Evolutionary conservation across 2,329 filamentous ascomycete species (phyloP).

Genomic region (Verticillium nonalfalfae): DNA sequence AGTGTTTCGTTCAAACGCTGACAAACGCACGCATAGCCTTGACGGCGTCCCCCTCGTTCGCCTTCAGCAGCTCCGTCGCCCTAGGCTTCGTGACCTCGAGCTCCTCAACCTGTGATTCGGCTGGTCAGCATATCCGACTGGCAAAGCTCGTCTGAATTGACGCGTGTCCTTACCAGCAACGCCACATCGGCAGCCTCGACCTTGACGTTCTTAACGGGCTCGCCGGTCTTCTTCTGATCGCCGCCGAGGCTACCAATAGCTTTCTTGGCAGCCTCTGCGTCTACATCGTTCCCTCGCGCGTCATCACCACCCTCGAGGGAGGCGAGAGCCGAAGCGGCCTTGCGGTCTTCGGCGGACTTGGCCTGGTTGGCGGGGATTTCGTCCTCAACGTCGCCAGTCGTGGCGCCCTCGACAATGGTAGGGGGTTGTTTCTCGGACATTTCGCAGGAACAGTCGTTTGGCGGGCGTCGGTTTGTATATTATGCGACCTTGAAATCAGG

Average conservation of each 20-base stretch:
- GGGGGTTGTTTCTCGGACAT: slow-evolving; percentile 60
- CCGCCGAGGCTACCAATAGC: slow-evolving; percentile 59
- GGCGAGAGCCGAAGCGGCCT: slow-evolving; percentile 67
- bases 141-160: background rate
- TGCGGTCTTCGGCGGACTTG: slow-evolving; percentile 70
- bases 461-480: background rate
- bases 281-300: slow-evolving; percentile 45
- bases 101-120: slow-evolving; percentile 50
- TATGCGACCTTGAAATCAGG: background rate
- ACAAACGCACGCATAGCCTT: slow-evolving; percentile 58
- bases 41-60: slow-evolving; percentile 63
- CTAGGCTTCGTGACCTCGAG: slow-evolving; percentile 65
- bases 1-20: slow-evolving; percentile 11
- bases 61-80: slow-evolving; percentile 68
- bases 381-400: slow-evolving; percentile 52
- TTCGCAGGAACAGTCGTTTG: slow-evolving; percentile 4
- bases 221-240: slow-evolving; percentile 31
- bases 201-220: slow-evolving; percentile 48
- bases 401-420: slow-evolving; percentile 52
- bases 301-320: slow-evolving; percentile 55
- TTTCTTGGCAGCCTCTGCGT: slow-evolving; percentile 63
- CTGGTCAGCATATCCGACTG: background rate
- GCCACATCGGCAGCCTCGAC: slow-evolving; percentile 66
- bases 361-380: slow-evolving; percentile 39
- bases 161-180: slow-evolving; percentile 49